Evolutionary conservation across 768 basidiomycete species (phyloP), one percentile per base, ranked within the genome.

Genomic region (Gloeopeniophorella convolvens): DNA sequence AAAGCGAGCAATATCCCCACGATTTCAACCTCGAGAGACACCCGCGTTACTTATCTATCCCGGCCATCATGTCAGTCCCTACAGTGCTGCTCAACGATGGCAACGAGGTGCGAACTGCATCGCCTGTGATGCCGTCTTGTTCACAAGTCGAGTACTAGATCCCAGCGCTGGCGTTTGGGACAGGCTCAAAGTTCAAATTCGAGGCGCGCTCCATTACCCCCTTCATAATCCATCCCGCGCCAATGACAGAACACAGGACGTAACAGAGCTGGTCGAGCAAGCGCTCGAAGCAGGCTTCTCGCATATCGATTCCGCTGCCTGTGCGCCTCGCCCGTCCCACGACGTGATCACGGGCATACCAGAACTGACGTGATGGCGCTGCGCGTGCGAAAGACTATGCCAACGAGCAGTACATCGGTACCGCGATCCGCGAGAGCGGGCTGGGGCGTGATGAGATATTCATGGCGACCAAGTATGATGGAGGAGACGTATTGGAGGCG

Each of bases 231-330:
- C n/a, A n/a, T n/a, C n/a, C n/a, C n/a, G n/a, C n/a, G n/a, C n/a
- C n/a, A n/a, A n/a, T n/a, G n/a, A n/a, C n/a, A n/a, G n/a, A n/a
- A 12, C 2, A 26, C n/a, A 67, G 61, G 79, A 83, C 52, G 76
- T 78, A 9, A 73, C 77, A 27, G 67, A 68, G 32, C 76, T 75
- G 51, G 74, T 82, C 31, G 69, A 74, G 37, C 75, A 77, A 57
- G 83, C 83, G 3, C 63, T 85, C 0, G 74, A 82, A 13, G 59
- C 66, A 1, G 83, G 82, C 0, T 84, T 85, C 59, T 70, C 69
- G 3, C 83, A 85, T 63, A 65, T 85, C 10, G 82, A 83, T 63
- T 78, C 80, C 5, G 82, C 82, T 0, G 74, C 77, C 51, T 51
- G 82, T 80, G 41, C 42, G 67, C 58, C 23, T 9, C 35, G 10